Evolutionary conservation across 345 rosid genomes (phyloP).

Genomic region (Clarkia xantiana): DNA sequence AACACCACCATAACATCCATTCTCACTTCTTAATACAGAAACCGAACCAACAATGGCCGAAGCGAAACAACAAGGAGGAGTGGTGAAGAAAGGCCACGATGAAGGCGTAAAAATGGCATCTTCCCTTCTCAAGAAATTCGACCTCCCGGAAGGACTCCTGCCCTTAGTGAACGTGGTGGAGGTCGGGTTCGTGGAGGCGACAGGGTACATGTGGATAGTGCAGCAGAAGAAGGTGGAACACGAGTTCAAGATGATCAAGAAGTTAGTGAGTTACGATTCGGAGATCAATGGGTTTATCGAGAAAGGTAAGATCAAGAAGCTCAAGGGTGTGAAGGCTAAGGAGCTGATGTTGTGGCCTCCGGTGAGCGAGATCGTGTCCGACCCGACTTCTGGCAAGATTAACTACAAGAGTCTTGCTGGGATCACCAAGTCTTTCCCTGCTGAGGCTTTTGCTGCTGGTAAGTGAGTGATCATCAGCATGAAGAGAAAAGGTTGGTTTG

Average conservation of each 20-base stretch:
- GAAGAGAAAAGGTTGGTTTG: too few species aligned
- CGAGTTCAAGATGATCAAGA: conserved; percentile 33
- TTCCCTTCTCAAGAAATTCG: conserved; percentile 18
- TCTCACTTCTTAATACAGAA: too few species aligned
- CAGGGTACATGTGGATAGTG: conserved; percentile 37
- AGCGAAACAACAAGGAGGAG: conserved; percentile 21
- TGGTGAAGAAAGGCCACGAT: conserved; percentile 17
- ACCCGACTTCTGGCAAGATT: conserved; percentile 21
- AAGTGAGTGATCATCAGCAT: conserved; percentile 8
- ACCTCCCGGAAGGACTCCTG: conserved; percentile 30
- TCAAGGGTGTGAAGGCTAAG: conserved; percentile 51
- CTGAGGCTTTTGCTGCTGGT: conserved; percentile 23
- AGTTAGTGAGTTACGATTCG: conserved; percentile 24
- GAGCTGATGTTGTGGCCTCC: conserved; percentile 46
- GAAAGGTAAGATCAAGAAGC: conserved; percentile 28
- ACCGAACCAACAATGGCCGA: too few species aligned
- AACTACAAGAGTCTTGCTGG: conserved; percentile 47
- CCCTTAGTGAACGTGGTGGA: conserved; percentile 28
- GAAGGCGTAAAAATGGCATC: conserved; percentile 15
- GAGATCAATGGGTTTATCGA: conserved; percentile 22
- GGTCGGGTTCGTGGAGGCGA: conserved; percentile 27
- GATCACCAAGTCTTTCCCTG: conserved; percentile 43
- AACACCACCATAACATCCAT: too few species aligned
- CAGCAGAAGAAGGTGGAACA: conserved; percentile 32
- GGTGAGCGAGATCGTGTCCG: conserved; percentile 27